Conservation (phyloP, 306 rosid genomes). For the Vigna reflexopilosa region DNA sequence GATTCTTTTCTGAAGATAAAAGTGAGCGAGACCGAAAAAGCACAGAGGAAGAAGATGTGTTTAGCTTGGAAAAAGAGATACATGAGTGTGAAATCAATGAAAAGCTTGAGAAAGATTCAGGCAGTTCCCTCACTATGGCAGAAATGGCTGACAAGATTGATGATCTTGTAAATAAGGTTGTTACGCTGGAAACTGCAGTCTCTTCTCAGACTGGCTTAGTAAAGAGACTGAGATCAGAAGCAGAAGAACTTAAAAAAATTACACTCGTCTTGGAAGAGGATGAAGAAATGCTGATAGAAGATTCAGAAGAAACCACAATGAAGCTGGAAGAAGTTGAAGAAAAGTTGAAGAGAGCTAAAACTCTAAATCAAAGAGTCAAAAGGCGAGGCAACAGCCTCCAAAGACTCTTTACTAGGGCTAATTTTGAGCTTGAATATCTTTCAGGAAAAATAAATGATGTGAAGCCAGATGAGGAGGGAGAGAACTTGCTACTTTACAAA, state of each 20-base stretch:
- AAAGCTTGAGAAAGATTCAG: conserved; percentile 54
- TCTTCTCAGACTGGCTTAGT: conserved; percentile 72
- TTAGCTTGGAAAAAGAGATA: conserved; percentile 46
- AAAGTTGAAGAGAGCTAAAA: conserved; percentile 58
- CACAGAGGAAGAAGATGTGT: conserved; percentile 49
- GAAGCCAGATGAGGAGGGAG: conserved; percentile 61
- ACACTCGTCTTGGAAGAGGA: conserved; percentile 69
- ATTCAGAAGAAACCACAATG: conserved; percentile 56
- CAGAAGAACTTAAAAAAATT: conserved; percentile 65
- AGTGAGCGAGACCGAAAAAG: conserved; percentile 18
- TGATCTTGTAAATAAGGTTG: conserved; percentile 75
- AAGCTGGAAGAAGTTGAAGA: conserved; percentile 73
- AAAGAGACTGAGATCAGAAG: conserved; percentile 65
- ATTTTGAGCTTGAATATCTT: conserved; percentile 64
- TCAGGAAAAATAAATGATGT: conserved; percentile 56
- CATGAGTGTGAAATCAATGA: conserved; percentile 50
- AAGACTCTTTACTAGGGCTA: conserved; percentile 60
- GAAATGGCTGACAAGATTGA: conserved; percentile 84
- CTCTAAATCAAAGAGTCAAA: conserved; percentile 53
- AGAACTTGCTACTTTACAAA: conserved; percentile 24
- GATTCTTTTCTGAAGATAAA: conserved; percentile 46
- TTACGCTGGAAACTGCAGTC: conserved; percentile 65
- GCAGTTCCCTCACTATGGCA: conserved; percentile 53
- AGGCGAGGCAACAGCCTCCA: conserved; percentile 53
- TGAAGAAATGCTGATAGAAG: conserved; percentile 63